Conservation (phyloP, 108 stramenopile genomes). For the Licmophora abbreviata region DNA sequence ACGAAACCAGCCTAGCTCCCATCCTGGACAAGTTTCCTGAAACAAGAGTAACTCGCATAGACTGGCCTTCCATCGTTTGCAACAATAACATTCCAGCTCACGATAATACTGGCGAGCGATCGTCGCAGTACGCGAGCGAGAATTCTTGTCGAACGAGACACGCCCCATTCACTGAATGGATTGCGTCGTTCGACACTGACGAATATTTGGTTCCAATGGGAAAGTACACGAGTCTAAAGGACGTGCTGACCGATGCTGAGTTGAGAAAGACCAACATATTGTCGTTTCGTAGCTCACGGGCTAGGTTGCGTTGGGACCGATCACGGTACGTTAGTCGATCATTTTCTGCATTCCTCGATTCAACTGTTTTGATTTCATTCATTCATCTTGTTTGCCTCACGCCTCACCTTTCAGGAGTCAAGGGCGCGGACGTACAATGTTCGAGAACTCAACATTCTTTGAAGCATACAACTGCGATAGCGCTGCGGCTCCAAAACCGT, state of each 20-base stretch:
- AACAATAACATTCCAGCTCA: conserved; percentile 70
- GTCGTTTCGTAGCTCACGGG: conserved; percentile 42
- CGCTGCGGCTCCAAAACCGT: conserved; percentile 49
- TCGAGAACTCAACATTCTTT: conserved; percentile 48
- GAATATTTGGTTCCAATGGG: conserved; percentile 77
- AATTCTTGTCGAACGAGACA: conserved; percentile 58
- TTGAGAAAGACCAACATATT: conserved; percentile 39
- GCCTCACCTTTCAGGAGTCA: conserved; percentile 13
- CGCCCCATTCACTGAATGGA: conserved; percentile 66
- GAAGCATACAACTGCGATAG: conserved; percentile 82
- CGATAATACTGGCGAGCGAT: conserved; percentile 62
- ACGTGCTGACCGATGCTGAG: conserved; percentile 42
- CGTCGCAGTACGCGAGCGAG: conserved; percentile 74
- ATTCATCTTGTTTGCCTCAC: not conserved
- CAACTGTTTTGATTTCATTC: not conserved
- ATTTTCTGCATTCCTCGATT: conserved; percentile 1
- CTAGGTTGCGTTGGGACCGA: conserved; percentile 13
- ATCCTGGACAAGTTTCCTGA: conserved; percentile 54
- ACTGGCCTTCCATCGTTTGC: conserved; percentile 37
- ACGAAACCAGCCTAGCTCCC: conserved; percentile 55
- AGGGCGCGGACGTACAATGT: conserved; percentile 18
- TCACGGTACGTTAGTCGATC: conserved; percentile 20
- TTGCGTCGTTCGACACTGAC: conserved; percentile 64
- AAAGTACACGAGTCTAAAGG: conserved; percentile 30
- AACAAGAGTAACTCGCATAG: conserved; percentile 45